Percentiles rank a stretch among this genome's conserved stretches.
Evolutionary conservation across 768 basidiomycete genomes (phyloP).

Genomic region (Rhizopogon roseolus): DNA sequence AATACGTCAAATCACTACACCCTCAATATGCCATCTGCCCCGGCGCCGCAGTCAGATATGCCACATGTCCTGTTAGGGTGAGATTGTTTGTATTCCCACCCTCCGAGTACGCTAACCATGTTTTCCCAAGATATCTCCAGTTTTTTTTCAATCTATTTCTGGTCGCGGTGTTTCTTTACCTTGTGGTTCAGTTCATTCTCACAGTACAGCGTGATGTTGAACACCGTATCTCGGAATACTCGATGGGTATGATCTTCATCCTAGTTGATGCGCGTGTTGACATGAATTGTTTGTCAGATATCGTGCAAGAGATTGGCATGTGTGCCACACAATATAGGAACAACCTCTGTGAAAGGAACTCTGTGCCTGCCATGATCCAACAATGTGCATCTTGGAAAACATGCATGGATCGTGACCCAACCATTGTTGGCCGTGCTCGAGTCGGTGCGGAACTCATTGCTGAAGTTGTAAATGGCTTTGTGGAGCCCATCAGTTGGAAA

Average conservation of each 20-base stretch:
- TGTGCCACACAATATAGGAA: constrained; percentile 78
- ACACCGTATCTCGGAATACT: constrained; percentile 82
- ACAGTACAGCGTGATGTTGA: constrained; percentile 90
- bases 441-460: constrained; percentile 94
- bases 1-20: constrained; percentile 80
- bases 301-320: constrained; percentile 87
- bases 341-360: constrained; percentile 72
- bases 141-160: constrained; percentile 91
- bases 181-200: constrained; percentile 80
- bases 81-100: constrained; percentile 22
- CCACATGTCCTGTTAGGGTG: constrained; percentile 88
- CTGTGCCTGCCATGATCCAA: constrained; percentile 83
- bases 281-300: constrained; percentile 44
- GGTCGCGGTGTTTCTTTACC: constrained; percentile 77
- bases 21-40: constrained; percentile 67
- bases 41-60: constrained; percentile 51
- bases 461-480: constrained; percentile 93
- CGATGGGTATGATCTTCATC: constrained; percentile 59
- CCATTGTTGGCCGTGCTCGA: constrained; percentile 80
- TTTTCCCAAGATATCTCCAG: constrained; percentile 71
- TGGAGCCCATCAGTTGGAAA: constrained; percentile 97
- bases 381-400: constrained; percentile 89
- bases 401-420: constrained; percentile 94
- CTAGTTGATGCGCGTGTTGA: constrained; percentile 14
- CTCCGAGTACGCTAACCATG: constrained; percentile 6